Conservation (phyloP, 2,329 filamentous ascomycete genomes). For the Colletotrichum neosansevieriae region DNA sequence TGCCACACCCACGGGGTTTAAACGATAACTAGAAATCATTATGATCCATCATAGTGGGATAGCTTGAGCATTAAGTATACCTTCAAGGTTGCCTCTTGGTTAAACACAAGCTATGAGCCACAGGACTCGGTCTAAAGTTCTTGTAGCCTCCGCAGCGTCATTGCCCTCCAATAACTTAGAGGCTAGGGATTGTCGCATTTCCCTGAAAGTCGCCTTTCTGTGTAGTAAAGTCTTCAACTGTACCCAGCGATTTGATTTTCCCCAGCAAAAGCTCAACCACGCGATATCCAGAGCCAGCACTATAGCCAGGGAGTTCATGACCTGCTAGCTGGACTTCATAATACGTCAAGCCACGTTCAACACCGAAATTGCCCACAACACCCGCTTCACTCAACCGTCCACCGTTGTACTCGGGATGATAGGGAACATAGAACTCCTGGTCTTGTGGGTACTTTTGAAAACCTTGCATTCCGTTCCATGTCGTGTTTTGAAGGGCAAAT, state of each 20-base stretch:
- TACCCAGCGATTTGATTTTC: slow-evolving; percentile 43
- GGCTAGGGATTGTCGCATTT: background rate
- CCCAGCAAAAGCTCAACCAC: slow-evolving; percentile 46
- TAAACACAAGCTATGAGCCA: too few species aligned
- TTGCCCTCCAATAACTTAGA: background rate
- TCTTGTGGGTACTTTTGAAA: slow-evolving; percentile 64
- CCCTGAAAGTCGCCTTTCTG: slow-evolving; percentile 4
- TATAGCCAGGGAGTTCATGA: slow-evolving; percentile 47
- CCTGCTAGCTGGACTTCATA: slow-evolving; percentile 39
- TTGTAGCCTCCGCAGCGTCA: too few species aligned
- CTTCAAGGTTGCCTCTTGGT: too few species aligned
- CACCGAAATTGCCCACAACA: slow-evolving; percentile 34
- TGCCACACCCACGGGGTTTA: too few species aligned
- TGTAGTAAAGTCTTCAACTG: slow-evolving; percentile 28
- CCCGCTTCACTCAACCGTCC: slow-evolving; percentile 32
- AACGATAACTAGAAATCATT: too few species aligned
- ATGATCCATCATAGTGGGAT: too few species aligned
- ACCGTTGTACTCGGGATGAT: slow-evolving; percentile 48
- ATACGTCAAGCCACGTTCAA: slow-evolving; percentile 41
- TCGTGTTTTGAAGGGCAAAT: slow-evolving; percentile 78
- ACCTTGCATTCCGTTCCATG: slow-evolving; percentile 74
- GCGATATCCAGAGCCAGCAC: slow-evolving; percentile 46
- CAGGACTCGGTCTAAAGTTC: too few species aligned
- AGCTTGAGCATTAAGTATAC: too few species aligned
- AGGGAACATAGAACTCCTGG: slow-evolving; percentile 31